Evolutionary conservation across 192 early-diverging fungal genomes (phyloP).

Genomic region (Linnemannia hyalina): DNA sequence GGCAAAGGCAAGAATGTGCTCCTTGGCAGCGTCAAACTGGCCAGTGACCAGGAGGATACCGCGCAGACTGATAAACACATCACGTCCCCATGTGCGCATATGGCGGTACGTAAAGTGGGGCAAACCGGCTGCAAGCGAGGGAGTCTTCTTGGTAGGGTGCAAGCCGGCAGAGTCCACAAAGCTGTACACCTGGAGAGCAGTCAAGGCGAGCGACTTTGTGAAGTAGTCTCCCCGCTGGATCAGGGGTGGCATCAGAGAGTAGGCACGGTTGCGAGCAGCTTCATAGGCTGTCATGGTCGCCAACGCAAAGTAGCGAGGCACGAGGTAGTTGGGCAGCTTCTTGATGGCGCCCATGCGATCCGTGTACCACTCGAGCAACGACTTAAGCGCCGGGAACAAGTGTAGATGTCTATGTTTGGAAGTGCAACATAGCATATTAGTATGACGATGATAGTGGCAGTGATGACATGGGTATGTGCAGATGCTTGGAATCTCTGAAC

Average conservation of each 20-base stretch:
- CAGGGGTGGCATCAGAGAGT: conserved; percentile 71
- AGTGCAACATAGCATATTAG: too few relatives aligned
- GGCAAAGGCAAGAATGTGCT: conserved; percentile 93
- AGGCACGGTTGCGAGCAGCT: conserved; percentile 73
- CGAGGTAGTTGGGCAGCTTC: conserved; percentile 82
- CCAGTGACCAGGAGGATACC: conserved; percentile 90
- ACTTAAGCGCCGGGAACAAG: conserved; percentile 32
- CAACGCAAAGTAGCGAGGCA: conserved; percentile 95
- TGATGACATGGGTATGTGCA: not conserved
- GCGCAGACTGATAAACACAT: conserved; percentile 93
- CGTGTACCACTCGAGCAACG: conserved; percentile 81
- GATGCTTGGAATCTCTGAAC: not conserved
- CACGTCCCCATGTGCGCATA: conserved; percentile 99
- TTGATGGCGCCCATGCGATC: conserved; percentile 80
- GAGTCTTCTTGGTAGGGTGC: conserved; percentile 67
- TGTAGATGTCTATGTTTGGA: conserved; percentile 42
- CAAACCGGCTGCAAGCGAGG: conserved; percentile 92
- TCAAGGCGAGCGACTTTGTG: conserved; percentile 79
- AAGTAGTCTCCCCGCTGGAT: conserved; percentile 74
- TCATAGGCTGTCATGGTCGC: conserved; percentile 83
- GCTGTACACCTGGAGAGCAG: conserved; percentile 89
- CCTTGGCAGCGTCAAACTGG: conserved; percentile 83
- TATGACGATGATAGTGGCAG: not conserved
- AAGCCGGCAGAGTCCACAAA: conserved; percentile 87
- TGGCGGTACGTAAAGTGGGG: conserved; percentile 93